Base-by-base conservation (phyloP, 768 basidiomycete species). In the Candolleomyces eurysporus region DNA sequence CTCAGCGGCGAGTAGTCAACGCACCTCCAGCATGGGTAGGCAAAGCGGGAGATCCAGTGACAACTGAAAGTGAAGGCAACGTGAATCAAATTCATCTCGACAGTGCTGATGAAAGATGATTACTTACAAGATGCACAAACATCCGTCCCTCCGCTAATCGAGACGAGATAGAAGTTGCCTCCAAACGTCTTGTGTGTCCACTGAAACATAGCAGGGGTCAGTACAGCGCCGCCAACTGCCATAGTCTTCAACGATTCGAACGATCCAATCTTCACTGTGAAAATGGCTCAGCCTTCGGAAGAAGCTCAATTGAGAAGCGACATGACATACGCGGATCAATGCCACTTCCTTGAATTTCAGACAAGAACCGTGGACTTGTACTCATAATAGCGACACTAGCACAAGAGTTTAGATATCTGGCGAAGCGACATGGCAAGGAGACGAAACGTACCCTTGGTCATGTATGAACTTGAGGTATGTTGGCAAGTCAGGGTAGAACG, bases 141-240 rank as follows among this genome's bases (percentile, higher is more conserved):
- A 70, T 91, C 90, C 21, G 89, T 91, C n/a, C 90, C 89, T 22
- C 90, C 90, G 48, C 87, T 88, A 0, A 79, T 74, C 4, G 85
- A 85, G 10, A 76, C 70, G 10, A 90, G 63, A 59, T 85, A 81
- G 22, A 85, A 60, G 11, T 82, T 73, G 49, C 73, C 71, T n/a
- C 81, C 82, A 55, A 91, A 91, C 16, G 83, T 84, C 32, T 78
- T 65, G 21, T 86, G 82, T 0, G 82, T 68, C 88, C 88, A 91
- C 65, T 83, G 79, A 71, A 86, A 89, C 72, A 90, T 78, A 0
- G 88, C 84, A 5, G 85, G 73, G 0, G 89, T 89, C 52, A 90
- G 68, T 9, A 88, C 85, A 3, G 90, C 82, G 6, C 89, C 89
- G 0, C 87, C 90, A 26, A 78, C 78, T 14, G 67, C 63, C 49